These are phyloP conservation scores for Orbilia brochopaga DNA, from an alignment of 2,329 filamentous ascomycete species.

Conservation along the genomic window DNA sequence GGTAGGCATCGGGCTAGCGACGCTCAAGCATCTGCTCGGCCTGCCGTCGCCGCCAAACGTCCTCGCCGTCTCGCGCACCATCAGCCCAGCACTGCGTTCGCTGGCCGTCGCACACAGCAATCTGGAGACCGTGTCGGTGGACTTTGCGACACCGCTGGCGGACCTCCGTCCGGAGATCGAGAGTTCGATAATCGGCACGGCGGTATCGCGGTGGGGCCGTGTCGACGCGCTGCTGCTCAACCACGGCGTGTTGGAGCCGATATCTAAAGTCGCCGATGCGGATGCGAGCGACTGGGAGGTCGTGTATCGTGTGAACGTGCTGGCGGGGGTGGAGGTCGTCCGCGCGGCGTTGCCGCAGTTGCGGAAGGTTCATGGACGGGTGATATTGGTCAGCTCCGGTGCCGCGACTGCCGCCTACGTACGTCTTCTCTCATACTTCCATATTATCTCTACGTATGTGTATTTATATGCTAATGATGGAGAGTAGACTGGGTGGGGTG, in stretches of 20 bases:
- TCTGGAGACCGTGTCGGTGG: slow-evolving; percentile 33
- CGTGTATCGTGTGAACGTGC: slow-evolving; percentile 83
- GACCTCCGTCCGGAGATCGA: slow-evolving; percentile 30
- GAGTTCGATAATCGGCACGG: slow-evolving; percentile 57
- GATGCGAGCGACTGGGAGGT: slow-evolving; percentile 73
- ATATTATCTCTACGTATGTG: neutral
- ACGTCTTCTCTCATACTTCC: slow-evolving; percentile 53
- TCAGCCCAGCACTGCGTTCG: slow-evolving; percentile 62
- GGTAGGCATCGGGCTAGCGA: slow-evolving; percentile 67
- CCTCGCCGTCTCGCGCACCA: slow-evolving; percentile 65
- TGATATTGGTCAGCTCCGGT: slow-evolving; percentile 81
- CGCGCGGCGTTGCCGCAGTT: slow-evolving; percentile 73
- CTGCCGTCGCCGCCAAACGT: slow-evolving; percentile 63
- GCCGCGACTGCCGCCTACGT: slow-evolving; percentile 71
- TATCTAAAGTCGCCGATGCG: slow-evolving; percentile 71
- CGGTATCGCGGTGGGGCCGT: slow-evolving; percentile 66
- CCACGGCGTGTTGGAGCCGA: slow-evolving; percentile 80
- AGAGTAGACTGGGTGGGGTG: slow-evolving; percentile 67
- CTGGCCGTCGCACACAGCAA: slow-evolving; percentile 56
- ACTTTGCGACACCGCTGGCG: slow-evolving; percentile 20
- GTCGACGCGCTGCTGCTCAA: slow-evolving; percentile 87
- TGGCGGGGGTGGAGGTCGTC: slow-evolving; percentile 80
- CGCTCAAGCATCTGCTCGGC: slow-evolving; percentile 67
- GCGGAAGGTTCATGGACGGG: slow-evolving; percentile 70
- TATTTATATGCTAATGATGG: neutral